phyloP scores from a whole-genome alignment of 2,329 filamentous ascomycete species.

The Xylariaceae sp. region DNA sequence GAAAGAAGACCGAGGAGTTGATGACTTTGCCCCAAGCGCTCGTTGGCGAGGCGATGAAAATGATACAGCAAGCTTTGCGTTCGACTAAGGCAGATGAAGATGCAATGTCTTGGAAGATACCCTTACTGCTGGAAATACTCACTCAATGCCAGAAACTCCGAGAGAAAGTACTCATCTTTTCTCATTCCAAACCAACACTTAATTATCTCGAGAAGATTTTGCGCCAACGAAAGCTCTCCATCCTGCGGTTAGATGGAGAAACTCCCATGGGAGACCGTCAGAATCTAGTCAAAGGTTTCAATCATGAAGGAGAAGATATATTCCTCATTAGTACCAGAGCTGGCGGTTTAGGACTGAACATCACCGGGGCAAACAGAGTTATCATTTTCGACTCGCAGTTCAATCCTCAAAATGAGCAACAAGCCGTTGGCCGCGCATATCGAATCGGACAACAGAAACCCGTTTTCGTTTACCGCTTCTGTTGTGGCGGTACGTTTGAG shows the following conservation, averaged over 20 bases:
- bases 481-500: slow-evolving; percentile 78
- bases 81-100: slow-evolving; percentile 42
- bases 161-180: slow-evolving; percentile 82
- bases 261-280: slow-evolving; percentile 60
- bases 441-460: slow-evolving; percentile 78
- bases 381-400: slow-evolving; percentile 82
- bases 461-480: slow-evolving; percentile 82
- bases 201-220: slow-evolving; percentile 65
- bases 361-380: slow-evolving; percentile 79
- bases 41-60: slow-evolving; percentile 31
- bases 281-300: slow-evolving; percentile 65
- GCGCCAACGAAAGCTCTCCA: slow-evolving; percentile 44
- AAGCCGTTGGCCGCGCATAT: slow-evolving; percentile 83
- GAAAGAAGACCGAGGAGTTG: slow-evolving; percentile 11
- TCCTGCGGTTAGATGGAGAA: slow-evolving; percentile 64
- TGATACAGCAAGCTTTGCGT: slow-evolving; percentile 32
- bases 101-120: slow-evolving; percentile 64
- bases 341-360: slow-evolving; percentile 80
- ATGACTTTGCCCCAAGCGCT: slow-evolving; percentile 30
- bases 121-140: slow-evolving; percentile 67
- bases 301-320: slow-evolving; percentile 53
- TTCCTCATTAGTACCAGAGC: slow-evolving; percentile 82
- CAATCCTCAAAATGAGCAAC: slow-evolving; percentile 78
- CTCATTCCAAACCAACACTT: slow-evolving; percentile 67
- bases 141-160: slow-evolving; percentile 56